Conservation (phyloP, 495 filamentous ascomycete species). For the Talaromyces proteolyticus region DNA sequence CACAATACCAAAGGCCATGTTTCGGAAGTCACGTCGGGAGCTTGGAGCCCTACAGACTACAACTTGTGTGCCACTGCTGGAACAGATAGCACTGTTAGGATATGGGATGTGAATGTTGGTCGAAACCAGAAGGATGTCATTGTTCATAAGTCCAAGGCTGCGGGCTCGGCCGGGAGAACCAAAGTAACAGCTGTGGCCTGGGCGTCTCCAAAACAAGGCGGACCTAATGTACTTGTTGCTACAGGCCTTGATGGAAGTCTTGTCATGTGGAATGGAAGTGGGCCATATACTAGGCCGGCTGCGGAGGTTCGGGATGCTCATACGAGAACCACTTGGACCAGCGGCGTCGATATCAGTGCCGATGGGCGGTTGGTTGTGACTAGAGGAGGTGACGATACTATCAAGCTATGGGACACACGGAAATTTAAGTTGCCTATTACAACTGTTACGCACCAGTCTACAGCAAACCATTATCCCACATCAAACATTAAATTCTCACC, state of each 20-base stretch:
- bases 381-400: slow-evolving; percentile 81
- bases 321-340: slow-evolving; percentile 79
- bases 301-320: slow-evolving; percentile 86
- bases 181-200: slow-evolving; percentile 91
- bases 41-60: slow-evolving; percentile 80
- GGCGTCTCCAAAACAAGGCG: slow-evolving; percentile 73
- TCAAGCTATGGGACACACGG: slow-evolving; percentile 91
- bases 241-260: slow-evolving; percentile 86
- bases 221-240: slow-evolving; percentile 72
- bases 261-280: slow-evolving; percentile 87
- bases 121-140: slow-evolving; percentile 87
- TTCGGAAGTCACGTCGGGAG: slow-evolving; percentile 78
- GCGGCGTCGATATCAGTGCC: slow-evolving; percentile 83
- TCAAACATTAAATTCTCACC: slow-evolving; percentile 88
- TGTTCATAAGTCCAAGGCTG: slow-evolving; percentile 83
- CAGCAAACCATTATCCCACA: slow-evolving; percentile 73
- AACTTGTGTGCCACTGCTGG: slow-evolving; percentile 84
- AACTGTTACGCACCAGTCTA: slow-evolving; percentile 73
- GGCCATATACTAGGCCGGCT: slow-evolving; percentile 78
- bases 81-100: slow-evolving; percentile 87
- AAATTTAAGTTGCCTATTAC: slow-evolving; percentile 89
- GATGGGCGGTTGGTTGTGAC: slow-evolving; percentile 89
- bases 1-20: slow-evolving; percentile 95
- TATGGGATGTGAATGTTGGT: slow-evolving; percentile 92
- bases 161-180: slow-evolving; percentile 82